A percentile compares a stretch with the other conserved stretches of the same genome.
Evolutionary conservation across 2,329 filamentous ascomycete species (phyloP).

Genomic region (Graphiopsis chlorocephala): DNA sequence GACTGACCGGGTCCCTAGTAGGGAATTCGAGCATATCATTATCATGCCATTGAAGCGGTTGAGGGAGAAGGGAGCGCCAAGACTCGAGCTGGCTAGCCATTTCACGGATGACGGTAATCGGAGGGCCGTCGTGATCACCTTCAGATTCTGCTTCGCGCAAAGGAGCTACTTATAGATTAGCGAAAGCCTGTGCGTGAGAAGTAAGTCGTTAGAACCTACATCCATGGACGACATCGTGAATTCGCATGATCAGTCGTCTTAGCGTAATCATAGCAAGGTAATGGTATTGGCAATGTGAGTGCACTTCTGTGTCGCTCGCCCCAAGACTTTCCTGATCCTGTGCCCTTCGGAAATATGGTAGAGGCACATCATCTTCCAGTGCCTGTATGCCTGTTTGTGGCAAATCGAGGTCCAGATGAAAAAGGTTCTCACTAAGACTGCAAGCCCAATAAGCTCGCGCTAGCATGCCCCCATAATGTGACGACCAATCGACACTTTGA

Average conservation of each 20-base stretch:
- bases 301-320: slow-evolving; percentile 22
- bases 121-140: slow-evolving; percentile 38
- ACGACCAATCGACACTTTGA: not conserved
- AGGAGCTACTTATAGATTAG: slow-evolving; percentile 17
- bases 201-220: not conserved
- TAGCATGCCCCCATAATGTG: too few relatives aligned
- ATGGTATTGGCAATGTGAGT: slow-evolving; percentile 44
- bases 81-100: slow-evolving; percentile 55
- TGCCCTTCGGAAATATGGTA: slow-evolving; percentile 59
- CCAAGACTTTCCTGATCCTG: slow-evolving; percentile 38
- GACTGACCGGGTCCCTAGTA: too few relatives aligned
- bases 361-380: slow-evolving; percentile 51
- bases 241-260: slow-evolving; percentile 49
- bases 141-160: slow-evolving; percentile 27
- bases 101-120: slow-evolving; percentile 47
- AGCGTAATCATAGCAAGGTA: slow-evolving; percentile 60
- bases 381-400: slow-evolving; percentile 55
- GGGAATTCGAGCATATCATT: slow-evolving; percentile 36
- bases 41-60: slow-evolving; percentile 57
- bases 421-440: slow-evolving; percentile 47
- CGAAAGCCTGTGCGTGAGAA: not conserved
- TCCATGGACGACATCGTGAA: slow-evolving; percentile 52
- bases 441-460: slow-evolving; percentile 54
- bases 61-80: slow-evolving; percentile 57
- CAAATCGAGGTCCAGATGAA: slow-evolving; percentile 58